phyloP scores from a whole-genome alignment of 2,329 filamentous ascomycete genomes.

The Coleophoma eucalyptorum region DNA sequence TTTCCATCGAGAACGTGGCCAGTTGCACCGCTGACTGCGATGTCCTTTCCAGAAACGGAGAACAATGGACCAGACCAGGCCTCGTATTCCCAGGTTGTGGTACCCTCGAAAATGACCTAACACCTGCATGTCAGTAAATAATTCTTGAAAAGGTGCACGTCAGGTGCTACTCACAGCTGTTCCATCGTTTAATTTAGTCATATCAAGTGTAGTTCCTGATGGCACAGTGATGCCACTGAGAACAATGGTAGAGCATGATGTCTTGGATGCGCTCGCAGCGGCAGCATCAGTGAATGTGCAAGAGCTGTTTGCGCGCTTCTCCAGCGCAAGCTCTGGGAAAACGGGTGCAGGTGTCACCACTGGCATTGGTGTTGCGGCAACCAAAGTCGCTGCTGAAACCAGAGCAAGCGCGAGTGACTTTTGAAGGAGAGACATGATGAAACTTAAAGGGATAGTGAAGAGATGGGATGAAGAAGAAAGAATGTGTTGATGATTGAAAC shows the following conservation, averaged over 20 bases:
- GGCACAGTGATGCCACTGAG: slow-evolving; percentile 51
- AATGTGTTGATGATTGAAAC: no score
- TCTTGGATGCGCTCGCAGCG: slow-evolving; percentile 37
- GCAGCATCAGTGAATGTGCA: slow-evolving; percentile 53
- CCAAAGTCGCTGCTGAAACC: no score
- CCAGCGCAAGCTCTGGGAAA: no score
- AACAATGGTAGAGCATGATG: slow-evolving; percentile 46
- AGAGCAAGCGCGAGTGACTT: no score
- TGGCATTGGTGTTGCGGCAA: no score
- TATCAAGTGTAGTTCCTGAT: slow-evolving; percentile 51
- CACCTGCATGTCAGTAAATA: no score
- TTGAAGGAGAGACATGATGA: no score
- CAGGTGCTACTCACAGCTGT: slow-evolving; percentile 41
- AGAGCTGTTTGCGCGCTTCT: slow-evolving; percentile 13
- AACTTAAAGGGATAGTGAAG: no score
- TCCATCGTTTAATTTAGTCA: slow-evolving; percentile 44
- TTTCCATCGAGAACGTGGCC: slow-evolving; percentile 52
- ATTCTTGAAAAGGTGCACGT: no score
- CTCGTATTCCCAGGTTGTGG: slow-evolving; percentile 8
- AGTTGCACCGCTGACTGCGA: slow-evolving; percentile 47
- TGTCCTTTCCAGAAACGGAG: slow-evolving; percentile 49
- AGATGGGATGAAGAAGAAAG: no score
- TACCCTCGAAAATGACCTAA: slow-evolving; percentile 13
- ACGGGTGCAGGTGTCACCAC: no score
- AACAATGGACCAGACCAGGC: slow-evolving; percentile 18